These are phyloP conservation scores for Moelleriella libera DNA, from an alignment of 2,329 filamentous ascomycete species.

Conservation along the genomic window DNA sequence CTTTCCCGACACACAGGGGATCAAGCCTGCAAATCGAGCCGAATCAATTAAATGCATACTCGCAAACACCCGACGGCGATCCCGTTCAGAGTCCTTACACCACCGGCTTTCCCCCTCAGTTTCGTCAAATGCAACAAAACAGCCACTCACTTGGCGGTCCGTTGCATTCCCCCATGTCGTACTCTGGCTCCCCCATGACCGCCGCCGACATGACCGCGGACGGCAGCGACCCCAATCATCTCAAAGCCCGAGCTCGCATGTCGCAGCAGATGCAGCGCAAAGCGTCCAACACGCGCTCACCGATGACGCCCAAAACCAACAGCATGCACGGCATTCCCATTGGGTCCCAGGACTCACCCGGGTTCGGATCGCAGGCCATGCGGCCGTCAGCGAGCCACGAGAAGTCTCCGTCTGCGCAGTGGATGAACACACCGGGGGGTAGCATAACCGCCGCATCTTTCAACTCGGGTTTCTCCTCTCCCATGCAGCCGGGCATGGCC, in stretches of 20 bases:
- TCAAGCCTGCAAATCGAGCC: constrained; percentile 48
- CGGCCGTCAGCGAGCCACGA: constrained; percentile 56
- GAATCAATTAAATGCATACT: constrained; percentile 65
- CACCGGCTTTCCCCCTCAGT: constrained; percentile 67
- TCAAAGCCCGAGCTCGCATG: constrained; percentile 48
- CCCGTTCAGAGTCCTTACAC: constrained; percentile 86
- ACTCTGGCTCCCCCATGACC: constrained; percentile 23
- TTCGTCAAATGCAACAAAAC: constrained; percentile 51
- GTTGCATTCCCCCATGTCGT: constrained; percentile 24
- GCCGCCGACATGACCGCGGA: constrained; percentile 35
- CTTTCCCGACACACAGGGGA: constrained; percentile 41
- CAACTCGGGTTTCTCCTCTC: constrained; percentile 80
- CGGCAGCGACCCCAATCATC: constrained; percentile 36
- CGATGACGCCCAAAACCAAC: constrained; percentile 78
- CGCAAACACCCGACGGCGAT: constrained; percentile 80
- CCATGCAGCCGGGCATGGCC: constrained; percentile 52
- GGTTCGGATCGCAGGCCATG: constrained; percentile 67
- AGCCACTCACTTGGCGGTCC: constrained; percentile 38
- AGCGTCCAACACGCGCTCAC: constrained; percentile 59
- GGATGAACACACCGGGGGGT: constrained; percentile 68
- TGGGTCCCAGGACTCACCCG: constrained; percentile 49
- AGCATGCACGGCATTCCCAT: constrained; percentile 61
- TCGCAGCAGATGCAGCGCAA: constrained; percentile 56
- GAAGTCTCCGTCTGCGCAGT: constrained; percentile 76
- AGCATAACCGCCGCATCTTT: constrained; percentile 67